Conservation (phyloP, 768 basidiomycete genomes). For the Lentinula guzmanii region DNA sequence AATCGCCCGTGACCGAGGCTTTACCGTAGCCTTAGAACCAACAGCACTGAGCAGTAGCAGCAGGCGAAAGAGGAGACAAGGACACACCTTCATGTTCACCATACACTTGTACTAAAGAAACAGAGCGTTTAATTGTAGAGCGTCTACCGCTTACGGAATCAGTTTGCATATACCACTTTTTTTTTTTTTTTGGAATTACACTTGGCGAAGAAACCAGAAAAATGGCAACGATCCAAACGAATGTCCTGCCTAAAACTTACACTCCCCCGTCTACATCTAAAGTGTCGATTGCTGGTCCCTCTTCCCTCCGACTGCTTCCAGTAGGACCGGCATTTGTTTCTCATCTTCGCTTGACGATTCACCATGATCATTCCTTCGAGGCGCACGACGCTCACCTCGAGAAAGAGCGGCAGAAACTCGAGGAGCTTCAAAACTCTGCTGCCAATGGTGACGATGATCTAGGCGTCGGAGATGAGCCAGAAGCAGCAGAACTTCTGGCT, state of each 20-base stretch:
- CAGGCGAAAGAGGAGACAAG: too few relatives aligned
- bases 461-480: slow-evolving; percentile 89
- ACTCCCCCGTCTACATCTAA: slow-evolving; percentile 29
- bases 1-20: background rate
- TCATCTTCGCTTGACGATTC: slow-evolving; percentile 68
- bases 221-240: slow-evolving; percentile 21
- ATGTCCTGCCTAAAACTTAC: slow-evolving; percentile 40
- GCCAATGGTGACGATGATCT: slow-evolving; percentile 67
- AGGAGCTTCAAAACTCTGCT: slow-evolving; percentile 40
- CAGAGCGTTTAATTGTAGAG: too few relatives aligned
- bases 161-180: background rate
- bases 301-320: slow-evolving; percentile 47
- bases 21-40: background rate
- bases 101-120: too few relatives aligned
- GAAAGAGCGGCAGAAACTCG: slow-evolving; percentile 45
- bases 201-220: background rate
- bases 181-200: background rate
- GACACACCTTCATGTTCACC: too few relatives aligned
- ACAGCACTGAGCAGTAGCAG: too few relatives aligned
- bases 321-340: slow-evolving; percentile 86
- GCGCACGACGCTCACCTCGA: slow-evolving; percentile 69
- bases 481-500: slow-evolving; percentile 58
- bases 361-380: slow-evolving; percentile 76
- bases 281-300: slow-evolving; percentile 23
- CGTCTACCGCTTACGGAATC: background rate